These are phyloP conservation scores for Fonsecaea erecta DNA, from an alignment of 2,329 filamentous ascomycete species.

Conservation along the genomic window DNA sequence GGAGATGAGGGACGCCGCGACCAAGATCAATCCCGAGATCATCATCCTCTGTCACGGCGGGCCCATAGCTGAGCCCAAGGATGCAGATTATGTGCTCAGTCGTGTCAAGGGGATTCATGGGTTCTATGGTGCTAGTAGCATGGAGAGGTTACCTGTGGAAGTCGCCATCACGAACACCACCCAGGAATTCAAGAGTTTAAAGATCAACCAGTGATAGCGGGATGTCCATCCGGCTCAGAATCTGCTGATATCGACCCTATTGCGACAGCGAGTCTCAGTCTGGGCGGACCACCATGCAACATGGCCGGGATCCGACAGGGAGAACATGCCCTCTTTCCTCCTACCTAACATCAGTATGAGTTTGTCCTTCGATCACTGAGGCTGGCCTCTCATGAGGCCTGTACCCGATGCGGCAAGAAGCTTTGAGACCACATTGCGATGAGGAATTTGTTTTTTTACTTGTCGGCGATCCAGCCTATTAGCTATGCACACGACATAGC, in stretches of 20 bases:
- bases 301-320: no score
- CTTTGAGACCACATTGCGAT: not conserved
- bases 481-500: no score
- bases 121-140: slow-evolving; percentile 72
- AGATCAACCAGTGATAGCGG: slow-evolving; percentile 29
- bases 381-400: not conserved
- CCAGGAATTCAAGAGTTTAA: slow-evolving; percentile 57
- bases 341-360: not conserved
- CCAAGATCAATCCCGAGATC: slow-evolving; percentile 59
- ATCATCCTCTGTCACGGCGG: slow-evolving; percentile 74
- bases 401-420: not conserved
- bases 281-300: no score
- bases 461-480: no score
- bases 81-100: slow-evolving; percentile 66
- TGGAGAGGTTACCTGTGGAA: slow-evolving; percentile 72
- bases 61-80: slow-evolving; percentile 66
- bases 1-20: slow-evolving; percentile 66
- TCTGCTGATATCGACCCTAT: not conserved
- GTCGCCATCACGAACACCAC: slow-evolving; percentile 65
- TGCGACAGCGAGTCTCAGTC: no score
- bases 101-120: slow-evolving; percentile 69
- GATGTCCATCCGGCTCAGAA: not conserved
- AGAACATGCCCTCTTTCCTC: not conserved
- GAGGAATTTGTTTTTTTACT: no score
- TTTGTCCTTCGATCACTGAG: not conserved